Percentiles rank a stretch among this genome's conserved stretches.
Conservation (phyloP, 192 early-diverging fungal species). For the Allomyces macrogynus region DNA sequence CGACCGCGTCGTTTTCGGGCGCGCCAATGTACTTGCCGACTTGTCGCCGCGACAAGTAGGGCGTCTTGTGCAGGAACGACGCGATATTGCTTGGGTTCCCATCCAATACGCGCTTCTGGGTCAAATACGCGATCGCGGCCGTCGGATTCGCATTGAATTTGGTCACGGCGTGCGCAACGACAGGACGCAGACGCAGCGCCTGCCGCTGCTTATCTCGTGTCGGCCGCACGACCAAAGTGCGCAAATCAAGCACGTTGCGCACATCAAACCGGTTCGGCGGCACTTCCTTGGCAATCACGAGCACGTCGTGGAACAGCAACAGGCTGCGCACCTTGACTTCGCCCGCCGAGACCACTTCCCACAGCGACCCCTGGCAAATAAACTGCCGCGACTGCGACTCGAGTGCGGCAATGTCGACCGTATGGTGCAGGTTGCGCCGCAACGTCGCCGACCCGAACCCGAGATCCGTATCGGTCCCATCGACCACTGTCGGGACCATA, state of each 20-base stretch:
- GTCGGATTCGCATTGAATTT: conserved; percentile 17
- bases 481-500: no score
- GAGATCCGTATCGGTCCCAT: not conserved
- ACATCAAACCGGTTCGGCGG: not conserved
- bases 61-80: conserved; percentile 18
- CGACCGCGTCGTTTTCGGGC: conserved; percentile 17
- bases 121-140: conserved; percentile 15
- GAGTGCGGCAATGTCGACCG: not conserved
- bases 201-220: not conserved
- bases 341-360: not conserved
- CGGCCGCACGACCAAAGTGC: not conserved
- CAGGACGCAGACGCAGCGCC: conserved; percentile 1
- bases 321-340: not conserved
- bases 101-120: conserved; percentile 13
- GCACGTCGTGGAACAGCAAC: not conserved
- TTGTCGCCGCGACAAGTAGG: conserved; percentile 9
- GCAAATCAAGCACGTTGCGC: not conserved
- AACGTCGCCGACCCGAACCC: not conserved
- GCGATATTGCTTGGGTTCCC: conserved; percentile 16
- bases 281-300: not conserved
- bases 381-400: not conserved
- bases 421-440: not conserved
- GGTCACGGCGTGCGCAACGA: conserved; percentile 10
- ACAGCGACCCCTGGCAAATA: not conserved
- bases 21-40: conserved; percentile 17